Percentiles rank a stretch among this genome's conserved stretches.
Evolutionary conservation across 148 eudicot genomes (phyloP).

Genomic region (Rhododendron griersonianum): DNA sequence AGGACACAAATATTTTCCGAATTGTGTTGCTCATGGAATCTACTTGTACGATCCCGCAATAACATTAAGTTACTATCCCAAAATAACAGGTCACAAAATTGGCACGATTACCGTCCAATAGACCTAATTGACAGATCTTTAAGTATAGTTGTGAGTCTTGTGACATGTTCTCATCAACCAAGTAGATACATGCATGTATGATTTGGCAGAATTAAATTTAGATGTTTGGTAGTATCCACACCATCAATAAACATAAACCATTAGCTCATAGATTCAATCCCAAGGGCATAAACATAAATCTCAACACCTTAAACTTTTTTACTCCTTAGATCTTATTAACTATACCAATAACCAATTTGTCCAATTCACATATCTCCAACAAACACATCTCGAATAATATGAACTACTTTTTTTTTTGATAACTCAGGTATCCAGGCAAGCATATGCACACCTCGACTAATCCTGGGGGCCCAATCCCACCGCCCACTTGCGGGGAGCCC

Average conservation of each 20-base stretch:
- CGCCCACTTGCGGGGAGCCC: not conserved
- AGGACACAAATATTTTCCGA: not conserved
- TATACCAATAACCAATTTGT: not conserved
- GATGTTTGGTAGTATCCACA: not conserved
- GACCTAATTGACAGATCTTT: not conserved
- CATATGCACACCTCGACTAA: not conserved
- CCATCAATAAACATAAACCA: not conserved
- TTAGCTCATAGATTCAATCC: no score
- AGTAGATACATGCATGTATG: not conserved
- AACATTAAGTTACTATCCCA: not conserved
- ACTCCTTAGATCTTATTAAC: not conserved
- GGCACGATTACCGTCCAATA: not conserved
- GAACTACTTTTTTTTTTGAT: not conserved
- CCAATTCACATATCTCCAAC: not conserved
- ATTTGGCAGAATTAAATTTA: not conserved
- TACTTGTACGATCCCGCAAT: not conserved
- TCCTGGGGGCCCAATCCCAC: not conserved
- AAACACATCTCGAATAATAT: not conserved
- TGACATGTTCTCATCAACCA: not conserved
- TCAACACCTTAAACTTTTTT: not conserved
- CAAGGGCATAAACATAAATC: not conserved
- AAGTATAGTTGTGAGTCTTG: not conserved
- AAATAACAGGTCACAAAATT: not conserved
- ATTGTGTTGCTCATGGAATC: not conserved
- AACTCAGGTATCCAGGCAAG: no score